Evolutionary conservation across 2,329 filamentous ascomycete genomes (phyloP).

Genomic region (Aureobasidium sp.): DNA sequence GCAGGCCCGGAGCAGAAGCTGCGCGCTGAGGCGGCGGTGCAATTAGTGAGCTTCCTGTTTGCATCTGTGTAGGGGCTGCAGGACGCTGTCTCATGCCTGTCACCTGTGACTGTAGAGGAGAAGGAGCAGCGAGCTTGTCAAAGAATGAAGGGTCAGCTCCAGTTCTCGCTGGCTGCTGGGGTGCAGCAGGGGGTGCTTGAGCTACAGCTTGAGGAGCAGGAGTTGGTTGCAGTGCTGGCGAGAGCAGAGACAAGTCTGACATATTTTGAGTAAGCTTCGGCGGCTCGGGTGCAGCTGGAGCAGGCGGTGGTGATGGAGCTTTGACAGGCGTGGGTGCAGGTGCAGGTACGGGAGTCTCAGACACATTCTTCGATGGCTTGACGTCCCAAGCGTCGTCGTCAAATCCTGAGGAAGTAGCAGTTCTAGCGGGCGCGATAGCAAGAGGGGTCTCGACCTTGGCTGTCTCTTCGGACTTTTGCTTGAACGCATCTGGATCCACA

Average conservation of each 20-base stretch:
- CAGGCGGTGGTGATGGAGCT: constrained; percentile 29
- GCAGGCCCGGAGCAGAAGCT: constrained; percentile 73
- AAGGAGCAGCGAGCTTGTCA: constrained; percentile 39
- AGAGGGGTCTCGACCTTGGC: constrained; percentile 46
- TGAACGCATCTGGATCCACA: constrained; percentile 81
- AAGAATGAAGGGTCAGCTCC: constrained; percentile 43
- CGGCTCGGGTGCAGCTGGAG: constrained; percentile 35
- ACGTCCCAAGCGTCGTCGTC: constrained; percentile 98
- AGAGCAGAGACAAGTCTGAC: constrained; percentile 59
- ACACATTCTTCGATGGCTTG: constrained; percentile 63
- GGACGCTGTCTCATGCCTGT: constrained; percentile 27
- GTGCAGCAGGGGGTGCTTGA: constrained; percentile 32
- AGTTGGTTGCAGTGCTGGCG: constrained; percentile 52
- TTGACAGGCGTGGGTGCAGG: constrained; percentile 30
- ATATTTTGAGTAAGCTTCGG: constrained; percentile 62
- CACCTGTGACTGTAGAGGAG: constrained; percentile 29
- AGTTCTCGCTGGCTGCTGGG: constrained; percentile 30
- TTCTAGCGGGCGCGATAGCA: constrained; percentile 40
- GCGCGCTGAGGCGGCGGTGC: constrained; percentile 74
- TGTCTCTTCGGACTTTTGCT: constrained; percentile 48
- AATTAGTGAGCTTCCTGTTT: constrained; percentile 52
- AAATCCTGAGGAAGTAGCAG: constrained; percentile 58
- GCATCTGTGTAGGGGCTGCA: constrained; percentile 20
- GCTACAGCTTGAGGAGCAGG: constrained; percentile 40
- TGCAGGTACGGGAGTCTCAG: constrained; percentile 30